Percentiles rank a stretch among this genome's conserved stretches.
Evolutionary conservation across 495 filamentous ascomycete genomes (phyloP).

Genomic region (Lentithecium fluviatile): DNA sequence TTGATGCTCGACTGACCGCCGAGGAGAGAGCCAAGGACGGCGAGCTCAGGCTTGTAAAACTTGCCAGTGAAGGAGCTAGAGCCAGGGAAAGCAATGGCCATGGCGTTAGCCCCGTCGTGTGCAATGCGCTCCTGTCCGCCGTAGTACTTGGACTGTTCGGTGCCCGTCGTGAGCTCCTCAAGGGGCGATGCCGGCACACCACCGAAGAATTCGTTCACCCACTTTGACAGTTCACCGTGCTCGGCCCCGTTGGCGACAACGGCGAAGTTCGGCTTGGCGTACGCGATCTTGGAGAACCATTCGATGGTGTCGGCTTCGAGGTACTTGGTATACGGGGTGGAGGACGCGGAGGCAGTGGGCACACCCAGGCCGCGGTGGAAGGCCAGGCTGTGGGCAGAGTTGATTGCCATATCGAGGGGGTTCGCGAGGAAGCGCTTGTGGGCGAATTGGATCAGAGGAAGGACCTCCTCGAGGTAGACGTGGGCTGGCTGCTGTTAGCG

Average conservation of each 20-base stretch:
- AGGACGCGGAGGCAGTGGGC: slow-evolving; percentile 66
- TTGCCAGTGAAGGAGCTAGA: slow-evolving; percentile 70
- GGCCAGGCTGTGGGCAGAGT: slow-evolving; percentile 81
- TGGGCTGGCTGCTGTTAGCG: slow-evolving; percentile 57
- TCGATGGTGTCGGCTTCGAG: slow-evolving; percentile 67
- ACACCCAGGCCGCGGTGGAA: slow-evolving; percentile 92
- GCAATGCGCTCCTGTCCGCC: slow-evolving; percentile 92
- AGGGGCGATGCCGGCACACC: slow-evolving; percentile 44
- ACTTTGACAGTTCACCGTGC: slow-evolving; percentile 75
- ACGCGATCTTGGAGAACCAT: slow-evolving; percentile 71
- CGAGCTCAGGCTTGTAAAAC: slow-evolving; percentile 82
- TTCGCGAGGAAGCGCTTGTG: slow-evolving; percentile 66
- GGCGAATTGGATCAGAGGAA: slow-evolving; percentile 65
- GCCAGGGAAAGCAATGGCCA: slow-evolving; percentile 90
- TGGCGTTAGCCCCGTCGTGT: slow-evolving; percentile 66
- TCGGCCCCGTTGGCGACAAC: slow-evolving; percentile 85
- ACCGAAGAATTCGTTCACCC: slow-evolving; percentile 88
- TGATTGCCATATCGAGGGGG: slow-evolving; percentile 70
- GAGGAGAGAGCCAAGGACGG: slow-evolving; percentile 84
- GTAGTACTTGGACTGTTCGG: slow-evolving; percentile 72
- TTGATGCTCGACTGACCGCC: slow-evolving; percentile 90
- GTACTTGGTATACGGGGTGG: slow-evolving; percentile 72
- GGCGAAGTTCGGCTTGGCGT: slow-evolving; percentile 84
- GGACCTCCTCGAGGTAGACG: slow-evolving; percentile 83
- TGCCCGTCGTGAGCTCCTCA: slow-evolving; percentile 40